A percentile compares a stretch with the other conserved stretches of the same genome.
phyloP scores from a whole-genome alignment of 2,329 filamentous ascomycete species.

The Neofusicoccum umdonicola region DNA sequence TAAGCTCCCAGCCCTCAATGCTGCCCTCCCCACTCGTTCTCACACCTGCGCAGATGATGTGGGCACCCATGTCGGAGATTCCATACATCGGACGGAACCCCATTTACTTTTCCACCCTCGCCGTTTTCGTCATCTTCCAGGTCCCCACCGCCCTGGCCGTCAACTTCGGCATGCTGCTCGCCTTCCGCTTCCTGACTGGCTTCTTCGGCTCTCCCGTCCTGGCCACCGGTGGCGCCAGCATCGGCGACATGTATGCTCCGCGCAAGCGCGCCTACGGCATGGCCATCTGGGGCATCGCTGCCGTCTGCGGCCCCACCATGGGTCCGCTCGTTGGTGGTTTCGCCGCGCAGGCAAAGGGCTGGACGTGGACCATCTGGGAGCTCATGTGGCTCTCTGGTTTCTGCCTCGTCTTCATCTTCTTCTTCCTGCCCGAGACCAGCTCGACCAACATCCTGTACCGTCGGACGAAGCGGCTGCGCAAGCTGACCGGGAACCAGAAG shows the following conservation, averaged over 20 bases:
- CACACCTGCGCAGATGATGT: conserved; percentile 27
- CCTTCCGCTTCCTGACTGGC: conserved; percentile 50
- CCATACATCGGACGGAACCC: conserved; percentile 47
- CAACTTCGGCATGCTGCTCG: conserved; percentile 52
- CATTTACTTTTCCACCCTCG: conserved; percentile 44
- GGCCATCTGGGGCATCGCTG: conserved; percentile 41
- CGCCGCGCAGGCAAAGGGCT: conserved; percentile 36
- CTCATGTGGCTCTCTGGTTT: conserved; percentile 42
- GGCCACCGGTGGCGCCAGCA: conserved; percentile 47
- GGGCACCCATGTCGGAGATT: conserved; percentile 49
- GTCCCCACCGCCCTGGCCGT: conserved; percentile 45
- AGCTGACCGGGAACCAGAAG: conserved; percentile 38
- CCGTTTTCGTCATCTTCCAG: conserved; percentile 49
- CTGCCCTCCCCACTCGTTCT: background rate
- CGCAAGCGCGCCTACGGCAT: conserved; percentile 40
- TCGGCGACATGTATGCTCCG: conserved; percentile 46
- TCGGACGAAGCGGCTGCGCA: conserved; percentile 40
- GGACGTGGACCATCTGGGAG: conserved; percentile 45
- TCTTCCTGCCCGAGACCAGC: conserved; percentile 43
- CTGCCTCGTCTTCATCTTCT: conserved; percentile 37
- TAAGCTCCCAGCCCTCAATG: conserved; percentile 4
- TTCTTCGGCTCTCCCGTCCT: conserved; percentile 48
- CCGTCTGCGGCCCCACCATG: conserved; percentile 42
- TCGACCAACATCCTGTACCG: conserved; percentile 43
- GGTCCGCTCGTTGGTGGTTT: conserved; percentile 46